Base-by-base conservation (phyloP, 805 yeast species). In the Starmerella apis region DNA sequence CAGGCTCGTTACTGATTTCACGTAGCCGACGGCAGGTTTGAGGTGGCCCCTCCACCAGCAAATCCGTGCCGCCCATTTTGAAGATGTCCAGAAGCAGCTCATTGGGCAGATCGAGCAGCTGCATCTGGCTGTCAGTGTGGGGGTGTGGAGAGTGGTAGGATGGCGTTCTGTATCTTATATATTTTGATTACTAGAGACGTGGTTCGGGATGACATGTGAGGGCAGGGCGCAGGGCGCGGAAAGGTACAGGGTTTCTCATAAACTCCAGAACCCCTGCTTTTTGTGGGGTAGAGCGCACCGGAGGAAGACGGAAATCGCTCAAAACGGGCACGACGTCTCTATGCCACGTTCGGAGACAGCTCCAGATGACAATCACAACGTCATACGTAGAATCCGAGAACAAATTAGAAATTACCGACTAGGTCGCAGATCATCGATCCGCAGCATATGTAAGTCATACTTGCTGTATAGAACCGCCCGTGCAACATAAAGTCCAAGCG, bases 51-150 rank as follows among this genome's bases (percentile, higher is more conserved):
- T 54, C 55, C 2, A 50, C 24, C 8, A 59, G 43, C 19, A 49
- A 45, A 14, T 55, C 57, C 5, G 44, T 37, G 11, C 59, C 63
- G 3, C 59, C 56, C 1, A 45, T 24, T 13, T 38, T 37, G 46
- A 50, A 56, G 2, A 61, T 49, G n/a, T 48, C 28, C 30, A 59
- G 51, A 14, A 54, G 41, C 5, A 56, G 31, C 41, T 56, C 59
- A 20, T 51, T 49, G 2, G 59, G 59, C 4, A 56, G 49, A 28
- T 48, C 54, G 9, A 48, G 33, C 16, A 56, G 22, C 24, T 43
- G 47, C 58, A 55, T 55, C 11, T 10, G 44, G n/a, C 3, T 9
- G 10, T 9, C 18, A 25, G 23, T 27, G 44, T 25, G 44, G 44
- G 24, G 33, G n/a, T n/a, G n/a, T n/a, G n/a, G n/a, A n/a, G n/a